Base-by-base conservation (phyloP, 495 filamentous ascomycete species). In the Hypoxylon rickii region DNA sequence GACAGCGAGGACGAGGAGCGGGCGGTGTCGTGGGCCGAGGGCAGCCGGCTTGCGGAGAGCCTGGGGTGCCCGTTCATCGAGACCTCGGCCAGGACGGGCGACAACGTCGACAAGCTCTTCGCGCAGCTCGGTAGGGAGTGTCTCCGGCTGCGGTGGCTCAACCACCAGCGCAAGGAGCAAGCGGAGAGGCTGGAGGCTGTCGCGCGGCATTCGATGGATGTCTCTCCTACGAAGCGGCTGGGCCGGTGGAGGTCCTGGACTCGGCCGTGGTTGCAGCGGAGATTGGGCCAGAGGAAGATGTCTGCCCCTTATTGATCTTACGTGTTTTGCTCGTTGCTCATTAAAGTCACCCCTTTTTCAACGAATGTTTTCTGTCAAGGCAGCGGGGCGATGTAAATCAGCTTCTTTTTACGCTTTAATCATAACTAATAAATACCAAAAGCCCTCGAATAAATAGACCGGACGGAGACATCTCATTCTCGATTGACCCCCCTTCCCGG, bases 11-110 rank as follows among this genome's bases (percentile, higher is more conserved):
- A 67, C 10, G 56, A 44, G 17, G 33, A 64, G 45, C 63, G 73
- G 29, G 36, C 29, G 22, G 65, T 73, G 0, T 43, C 59, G 8
- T 65, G 66, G 62, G 55, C 47, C 7, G 64, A 66, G 43, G 73
- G 70, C 7, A 40, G 56, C 39, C 53, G 58, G 12, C 48, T 68
- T 0, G 68, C 71, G 0, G 36, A 39, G 7, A 57, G 42, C 37
- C 44, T 71, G 47, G 51, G 51, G 0, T 65, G 59, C 43, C 22
- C 41, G 8, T 74, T 74, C 43, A 31, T 73, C 19, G 73, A 76
- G 50, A 70, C 70, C 7, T 74, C 71, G 20, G 71, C 71, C 10
- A 68, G 61, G 38, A 73, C 68, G 5, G 75, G 75, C 15, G 67
- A 69, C 17, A 70, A 72, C 26, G 59, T 76, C 18, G 59, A 65